Base-by-base conservation (phyloP, 345 rosid species). In the Salix koriyanagi region DNA sequence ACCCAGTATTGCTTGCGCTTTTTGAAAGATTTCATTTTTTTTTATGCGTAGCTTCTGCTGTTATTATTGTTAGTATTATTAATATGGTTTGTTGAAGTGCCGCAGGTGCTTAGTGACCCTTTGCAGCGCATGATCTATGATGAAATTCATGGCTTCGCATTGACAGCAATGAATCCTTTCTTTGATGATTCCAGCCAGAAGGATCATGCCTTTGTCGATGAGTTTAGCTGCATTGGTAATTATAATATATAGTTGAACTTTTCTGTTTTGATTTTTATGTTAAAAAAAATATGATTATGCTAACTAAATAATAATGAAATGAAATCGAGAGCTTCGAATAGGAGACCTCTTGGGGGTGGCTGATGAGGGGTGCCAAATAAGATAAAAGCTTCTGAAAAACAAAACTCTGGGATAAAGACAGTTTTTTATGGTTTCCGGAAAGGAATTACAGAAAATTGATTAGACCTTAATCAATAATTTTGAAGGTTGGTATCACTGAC, bases 71-170 rank as follows among this genome's bases (percentile, higher is more conserved):
- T 68, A 65, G 32, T 62, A 64, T 64, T 54, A 7, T 28, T 41
- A 72, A 16, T 7, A 26, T 80, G 44, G 44, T 41, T 41, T 41
- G 44, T 41, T 10, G 36, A 30, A 84, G 79, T 79, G 56, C 65
- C 84, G 84, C 86, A 95, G 97, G 90, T 96, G 85, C 97, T 96
- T 7, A 93, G 99, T 84, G 98, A 96, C 70, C 97, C 99, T 9
- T 85, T 91, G 67, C 98, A 96, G 80, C 92, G 98, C 39, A 93
- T 93, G 94, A 89, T 93, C 61, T 96, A 96, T 68, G 99, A 96
- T 84, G 99, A 96, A 82, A 96, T 96, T 72, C 98, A 96, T 75
- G 99, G 99, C 14, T 93, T 91, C 80, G 80, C 98, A 16, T 79
- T 90, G 77, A 91, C 94, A 12, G 96, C 96, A 4, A 81, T 76